These are phyloP conservation scores for Phytophthora pluvialis DNA, from an alignment of 352 stramenopile species.

Conservation along the genomic window DNA sequence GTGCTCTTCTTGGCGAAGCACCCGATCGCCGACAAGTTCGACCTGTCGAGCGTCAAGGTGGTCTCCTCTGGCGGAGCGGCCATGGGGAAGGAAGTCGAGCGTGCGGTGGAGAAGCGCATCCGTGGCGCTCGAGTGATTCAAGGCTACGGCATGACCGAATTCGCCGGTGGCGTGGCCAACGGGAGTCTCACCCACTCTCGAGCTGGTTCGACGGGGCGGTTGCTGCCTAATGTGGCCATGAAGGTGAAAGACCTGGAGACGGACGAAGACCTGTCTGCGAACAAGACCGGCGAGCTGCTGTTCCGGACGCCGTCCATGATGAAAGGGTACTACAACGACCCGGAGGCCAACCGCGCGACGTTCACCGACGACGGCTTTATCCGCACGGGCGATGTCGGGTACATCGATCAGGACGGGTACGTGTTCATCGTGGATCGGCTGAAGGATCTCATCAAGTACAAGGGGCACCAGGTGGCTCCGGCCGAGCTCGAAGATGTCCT, in stretches of 20 bases:
- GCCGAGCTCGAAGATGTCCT: slow-evolving; percentile 93
- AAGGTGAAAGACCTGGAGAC: slow-evolving; percentile 56
- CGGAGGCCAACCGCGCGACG: slow-evolving; percentile 80
- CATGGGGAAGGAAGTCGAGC: slow-evolving; percentile 80
- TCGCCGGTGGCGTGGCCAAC: slow-evolving; percentile 55
- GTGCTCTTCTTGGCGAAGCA: slow-evolving; percentile 84
- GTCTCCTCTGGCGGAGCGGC: slow-evolving; percentile 87
- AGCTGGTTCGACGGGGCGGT: slow-evolving; percentile 44
- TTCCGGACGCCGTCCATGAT: slow-evolving; percentile 93
- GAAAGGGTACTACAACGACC: slow-evolving; percentile 92
- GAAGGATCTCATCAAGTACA: slow-evolving; percentile 97
- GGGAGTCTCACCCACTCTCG: slow-evolving; percentile 22
- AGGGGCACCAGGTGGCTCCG: slow-evolving; percentile 92
- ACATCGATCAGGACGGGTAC: slow-evolving; percentile 93
- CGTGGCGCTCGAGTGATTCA: slow-evolving; percentile 43
- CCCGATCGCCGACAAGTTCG: slow-evolving; percentile 87
- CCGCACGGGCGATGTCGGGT: slow-evolving; percentile 90
- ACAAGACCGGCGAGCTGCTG: slow-evolving; percentile 77
- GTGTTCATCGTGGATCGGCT: slow-evolving; percentile 93
- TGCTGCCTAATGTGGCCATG: slow-evolving; percentile 60
- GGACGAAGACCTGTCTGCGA: slow-evolving; percentile 41
- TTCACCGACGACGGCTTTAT: slow-evolving; percentile 86
- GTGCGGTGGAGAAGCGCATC: slow-evolving; percentile 68
- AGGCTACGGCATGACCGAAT: slow-evolving; percentile 72
- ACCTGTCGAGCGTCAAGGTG: slow-evolving; percentile 81